phyloP scores from a whole-genome alignment of 106 monocot genomes.

The Dioscorea zingiberensis region DNA sequence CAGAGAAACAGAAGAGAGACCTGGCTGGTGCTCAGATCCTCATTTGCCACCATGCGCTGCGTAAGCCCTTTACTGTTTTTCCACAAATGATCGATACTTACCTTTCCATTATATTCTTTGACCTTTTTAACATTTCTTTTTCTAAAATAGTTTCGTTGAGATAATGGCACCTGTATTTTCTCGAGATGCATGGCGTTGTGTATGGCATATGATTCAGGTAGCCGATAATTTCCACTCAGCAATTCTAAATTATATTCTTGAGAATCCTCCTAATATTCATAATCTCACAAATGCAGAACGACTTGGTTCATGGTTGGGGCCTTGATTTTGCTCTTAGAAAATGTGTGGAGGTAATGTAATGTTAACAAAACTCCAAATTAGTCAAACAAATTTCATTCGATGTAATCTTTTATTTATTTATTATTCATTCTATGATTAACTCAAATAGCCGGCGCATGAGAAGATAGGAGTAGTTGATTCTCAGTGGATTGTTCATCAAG shows the following conservation, averaged over 20 bases:
- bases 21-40: conserved; percentile 15
- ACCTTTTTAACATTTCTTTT: no score
- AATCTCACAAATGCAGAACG: neutral
- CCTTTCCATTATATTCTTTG: no score
- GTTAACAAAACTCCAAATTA: no score
- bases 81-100: no score
- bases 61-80: neutral
- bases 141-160: conserved; percentile 7
- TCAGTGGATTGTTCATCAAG: conserved; percentile 15
- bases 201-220: conserved; percentile 17
- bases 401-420: no score
- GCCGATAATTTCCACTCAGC: neutral
- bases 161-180: conserved; percentile 13
- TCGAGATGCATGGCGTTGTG: conserved; percentile 14
- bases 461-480: conserved; percentile 12
- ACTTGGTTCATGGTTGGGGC: conserved; percentile 11
- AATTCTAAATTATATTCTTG: neutral
- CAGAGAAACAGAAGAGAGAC: conserved; percentile 17
- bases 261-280: neutral
- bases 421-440: no score
- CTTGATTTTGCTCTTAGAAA: conserved; percentile 15
- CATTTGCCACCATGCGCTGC: conserved; percentile 18
- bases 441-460: conserved; percentile 10
- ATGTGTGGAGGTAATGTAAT: conserved; percentile 10
- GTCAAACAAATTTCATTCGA: neutral